Evolutionary conservation across 345 rosid species (phyloP).

Genomic region (Turritis glabra): DNA sequence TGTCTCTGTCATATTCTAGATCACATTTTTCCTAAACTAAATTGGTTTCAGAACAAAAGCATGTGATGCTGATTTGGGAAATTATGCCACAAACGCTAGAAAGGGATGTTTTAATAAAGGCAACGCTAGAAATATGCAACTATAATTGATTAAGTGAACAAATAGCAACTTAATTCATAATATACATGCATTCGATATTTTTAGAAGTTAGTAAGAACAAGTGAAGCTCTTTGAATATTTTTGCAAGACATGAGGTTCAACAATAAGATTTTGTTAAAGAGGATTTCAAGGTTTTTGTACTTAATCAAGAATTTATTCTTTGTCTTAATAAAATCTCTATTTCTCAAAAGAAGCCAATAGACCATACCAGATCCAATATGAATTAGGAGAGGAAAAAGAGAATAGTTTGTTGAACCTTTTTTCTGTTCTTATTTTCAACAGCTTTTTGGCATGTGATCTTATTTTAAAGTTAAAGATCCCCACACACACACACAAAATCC

Average conservation of each 20-base stretch:
- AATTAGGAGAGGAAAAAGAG: background rate
- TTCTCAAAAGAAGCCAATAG: conserved; percentile 13
- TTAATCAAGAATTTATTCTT: background rate
- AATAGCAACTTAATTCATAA: conserved; percentile 7
- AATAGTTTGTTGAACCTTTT: conserved; percentile 17
- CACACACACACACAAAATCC: conserved; percentile 19
- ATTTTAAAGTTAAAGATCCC: conserved; percentile 26
- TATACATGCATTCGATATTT: background rate
- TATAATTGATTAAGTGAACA: background rate
- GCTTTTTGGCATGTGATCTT: conserved; percentile 35
- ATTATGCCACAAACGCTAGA: conserved; percentile 14
- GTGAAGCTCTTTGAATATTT: background rate
- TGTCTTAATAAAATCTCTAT: background rate
- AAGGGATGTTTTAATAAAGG: background rate
- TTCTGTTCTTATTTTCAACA: conserved; percentile 20
- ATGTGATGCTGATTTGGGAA: conserved; percentile 23
- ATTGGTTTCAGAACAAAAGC: background rate
- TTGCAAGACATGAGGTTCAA: background rate
- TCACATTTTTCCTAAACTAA: background rate
- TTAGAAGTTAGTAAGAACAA: background rate
- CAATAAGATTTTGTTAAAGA: background rate
- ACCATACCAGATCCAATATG: conserved; percentile 15
- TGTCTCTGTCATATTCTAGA: background rate
- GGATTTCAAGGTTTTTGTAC: background rate
- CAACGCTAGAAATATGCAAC: conserved; percentile 11